A percentile compares a stretch with the other conserved stretches of the same genome.
Evolutionary conservation across 148 eudicot species (phyloP).

Genomic region (Vaccinium vitisidaea): DNA sequence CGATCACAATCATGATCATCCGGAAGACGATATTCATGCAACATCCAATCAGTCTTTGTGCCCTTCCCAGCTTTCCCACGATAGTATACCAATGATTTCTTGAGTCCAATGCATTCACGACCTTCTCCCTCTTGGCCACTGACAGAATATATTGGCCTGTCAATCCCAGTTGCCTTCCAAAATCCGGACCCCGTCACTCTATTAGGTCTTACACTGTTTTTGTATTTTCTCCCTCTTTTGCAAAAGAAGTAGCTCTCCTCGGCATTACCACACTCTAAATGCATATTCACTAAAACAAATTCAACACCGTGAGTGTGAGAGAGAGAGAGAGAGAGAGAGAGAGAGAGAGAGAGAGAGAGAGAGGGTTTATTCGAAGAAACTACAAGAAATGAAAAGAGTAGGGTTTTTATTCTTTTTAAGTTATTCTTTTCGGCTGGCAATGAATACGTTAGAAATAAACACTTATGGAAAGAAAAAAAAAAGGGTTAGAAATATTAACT

Average conservation of each 20-base stretch:
- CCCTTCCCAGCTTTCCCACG: slow-evolving; percentile 86
- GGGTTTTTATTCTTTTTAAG: background rate
- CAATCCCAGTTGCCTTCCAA: slow-evolving; percentile 96
- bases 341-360: background rate
- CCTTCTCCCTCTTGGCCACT: slow-evolving; percentile 15
- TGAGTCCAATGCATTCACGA: slow-evolving; percentile 60
- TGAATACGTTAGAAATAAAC: background rate
- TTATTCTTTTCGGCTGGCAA: background rate
- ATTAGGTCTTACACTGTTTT: slow-evolving; percentile 83
- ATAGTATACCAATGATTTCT: slow-evolving; percentile 81
- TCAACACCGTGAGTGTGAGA: background rate
- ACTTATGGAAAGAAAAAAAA: too few relatives aligned
- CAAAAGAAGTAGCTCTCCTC: slow-evolving; percentile 96
- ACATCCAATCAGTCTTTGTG: slow-evolving; percentile 93
- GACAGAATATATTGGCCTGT: slow-evolving; percentile 53
- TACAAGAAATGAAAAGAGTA: background rate
- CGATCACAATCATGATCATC: slow-evolving; percentile 17
- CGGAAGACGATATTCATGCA: slow-evolving; percentile 96
- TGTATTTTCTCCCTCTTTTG: slow-evolving; percentile 86
- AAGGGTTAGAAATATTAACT: background rate
- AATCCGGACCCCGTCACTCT: slow-evolving; percentile 87
- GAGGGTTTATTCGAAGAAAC: background rate
- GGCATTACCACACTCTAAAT: slow-evolving; percentile 45
- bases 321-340: background rate
- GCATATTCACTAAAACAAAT: slow-evolving; percentile 21